Evolutionary conservation across 257 asterid genomes (phyloP).

Genomic region (Euphrasia confusa): DNA sequence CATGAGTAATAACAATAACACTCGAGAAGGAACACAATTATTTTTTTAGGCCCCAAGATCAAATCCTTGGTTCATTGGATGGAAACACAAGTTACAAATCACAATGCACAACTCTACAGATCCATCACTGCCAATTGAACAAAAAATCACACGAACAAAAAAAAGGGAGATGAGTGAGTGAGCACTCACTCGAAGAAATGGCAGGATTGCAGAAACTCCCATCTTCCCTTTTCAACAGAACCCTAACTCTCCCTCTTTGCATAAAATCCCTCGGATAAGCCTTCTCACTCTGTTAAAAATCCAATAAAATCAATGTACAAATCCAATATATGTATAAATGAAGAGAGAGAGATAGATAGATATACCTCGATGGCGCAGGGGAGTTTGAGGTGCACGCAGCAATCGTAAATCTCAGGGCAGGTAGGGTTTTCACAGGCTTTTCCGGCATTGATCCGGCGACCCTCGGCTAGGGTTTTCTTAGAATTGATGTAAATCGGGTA

Average conservation of each 20-base stretch:
- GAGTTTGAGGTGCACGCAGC: slow-evolving; percentile 72
- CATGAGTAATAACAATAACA: too few relatives aligned
- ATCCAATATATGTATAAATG: background rate
- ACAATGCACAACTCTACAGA: too few relatives aligned
- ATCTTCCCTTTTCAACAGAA: slow-evolving; percentile 75
- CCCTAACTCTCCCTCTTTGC: slow-evolving; percentile 96
- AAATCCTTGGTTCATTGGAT: too few relatives aligned
- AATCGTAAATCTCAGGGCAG: slow-evolving; percentile 71
- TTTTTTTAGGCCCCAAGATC: too few relatives aligned
- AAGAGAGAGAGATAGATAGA: too few relatives aligned
- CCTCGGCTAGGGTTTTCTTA: slow-evolving; percentile 85
- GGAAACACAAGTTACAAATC: too few relatives aligned
- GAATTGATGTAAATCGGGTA: slow-evolving; percentile 91
- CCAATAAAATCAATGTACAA: slow-evolving; percentile 2
- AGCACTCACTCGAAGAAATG: slow-evolving; percentile 35
- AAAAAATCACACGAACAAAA: too few relatives aligned
- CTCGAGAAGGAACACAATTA: too few relatives aligned
- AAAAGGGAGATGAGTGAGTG: too few relatives aligned
- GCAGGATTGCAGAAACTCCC: slow-evolving; percentile 72
- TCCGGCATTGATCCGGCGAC: slow-evolving; percentile 68
- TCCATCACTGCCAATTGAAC: too few relatives aligned
- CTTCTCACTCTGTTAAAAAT: slow-evolving; percentile 56
- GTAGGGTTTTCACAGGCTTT: slow-evolving; percentile 97
- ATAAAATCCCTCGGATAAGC: slow-evolving; percentile 96
- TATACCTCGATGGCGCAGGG: slow-evolving; percentile 85